Evolutionary conservation across 148 eudicot species (phyloP).

Genomic region (Rhododendron williamsianum): DNA sequence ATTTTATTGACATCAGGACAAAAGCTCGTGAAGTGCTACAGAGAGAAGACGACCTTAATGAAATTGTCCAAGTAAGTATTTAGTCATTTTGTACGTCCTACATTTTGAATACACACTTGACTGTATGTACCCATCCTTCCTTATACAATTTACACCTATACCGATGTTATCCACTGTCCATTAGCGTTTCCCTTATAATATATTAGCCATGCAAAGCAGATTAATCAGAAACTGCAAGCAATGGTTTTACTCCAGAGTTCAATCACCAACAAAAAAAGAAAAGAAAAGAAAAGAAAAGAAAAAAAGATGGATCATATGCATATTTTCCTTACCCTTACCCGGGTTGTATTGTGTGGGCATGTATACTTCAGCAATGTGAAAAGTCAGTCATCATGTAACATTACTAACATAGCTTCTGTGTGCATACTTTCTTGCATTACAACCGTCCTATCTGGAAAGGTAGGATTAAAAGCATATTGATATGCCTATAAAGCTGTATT

Average conservation of each 20-base stretch:
- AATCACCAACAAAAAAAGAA: not conserved
- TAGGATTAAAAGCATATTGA: not conserved
- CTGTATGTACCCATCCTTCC: not conserved
- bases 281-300: not conserved
- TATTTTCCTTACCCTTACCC: not conserved
- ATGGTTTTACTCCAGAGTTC: not conserved
- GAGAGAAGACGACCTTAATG: conserved; percentile 95
- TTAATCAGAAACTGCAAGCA: not conserved
- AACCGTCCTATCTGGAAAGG: not conserved
- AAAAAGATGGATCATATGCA: not conserved
- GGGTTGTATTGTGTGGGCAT: not conserved
- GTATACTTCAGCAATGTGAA: not conserved
- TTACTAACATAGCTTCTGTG: not conserved
- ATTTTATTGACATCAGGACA: conserved; percentile 89
- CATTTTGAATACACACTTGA: not conserved
- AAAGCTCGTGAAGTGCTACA: conserved; percentile 96
- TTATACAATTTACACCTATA: not conserved
- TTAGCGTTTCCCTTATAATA: not conserved
- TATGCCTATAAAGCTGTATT: not conserved
- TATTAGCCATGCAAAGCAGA: not conserved
- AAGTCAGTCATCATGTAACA: not conserved
- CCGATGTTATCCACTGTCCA: not conserved
- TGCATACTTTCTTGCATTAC: not conserved
- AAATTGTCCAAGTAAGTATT: conserved; percentile 84
- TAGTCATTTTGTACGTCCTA: not conserved